Evolutionary conservation across 2,329 filamentous ascomycete species (phyloP).

Genomic region (Colletotrichum paranaense): DNA sequence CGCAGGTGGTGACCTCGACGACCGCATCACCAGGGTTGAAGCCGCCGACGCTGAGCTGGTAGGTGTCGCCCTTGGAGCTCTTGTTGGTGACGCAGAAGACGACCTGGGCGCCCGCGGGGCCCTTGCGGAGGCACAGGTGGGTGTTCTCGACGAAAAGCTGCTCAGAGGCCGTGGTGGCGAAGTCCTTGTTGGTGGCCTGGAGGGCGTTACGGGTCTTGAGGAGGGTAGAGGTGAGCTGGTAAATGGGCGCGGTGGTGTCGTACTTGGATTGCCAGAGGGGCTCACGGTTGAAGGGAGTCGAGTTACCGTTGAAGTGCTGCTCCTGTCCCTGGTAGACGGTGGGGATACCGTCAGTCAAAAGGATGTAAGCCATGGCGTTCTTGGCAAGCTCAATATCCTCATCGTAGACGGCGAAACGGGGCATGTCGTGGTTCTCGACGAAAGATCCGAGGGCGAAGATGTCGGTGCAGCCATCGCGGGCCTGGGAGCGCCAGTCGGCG

Average conservation of each 20-base stretch:
- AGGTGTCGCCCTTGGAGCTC: constrained; percentile 26
- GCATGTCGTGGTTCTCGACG: constrained; percentile 68
- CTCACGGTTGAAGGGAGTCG: constrained; percentile 66
- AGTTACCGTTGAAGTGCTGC: constrained; percentile 64
- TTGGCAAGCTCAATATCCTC: constrained; percentile 66
- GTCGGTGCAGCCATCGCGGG: constrained; percentile 37
- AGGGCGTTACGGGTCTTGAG: constrained; percentile 28
- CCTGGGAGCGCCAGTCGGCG: constrained; percentile 36
- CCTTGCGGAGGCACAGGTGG: constrained; percentile 31
- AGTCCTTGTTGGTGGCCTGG: constrained; percentile 14
- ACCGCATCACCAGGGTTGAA: constrained; percentile 30
- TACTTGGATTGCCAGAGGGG: constrained; percentile 69
- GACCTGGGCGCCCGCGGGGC: constrained; percentile 30
- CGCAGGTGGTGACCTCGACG: constrained; percentile 29
- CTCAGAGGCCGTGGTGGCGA: constrained; percentile 27
- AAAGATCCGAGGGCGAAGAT: constrained; percentile 53
- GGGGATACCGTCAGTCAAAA: constrained; percentile 70
- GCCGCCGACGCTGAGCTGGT: constrained; percentile 30
- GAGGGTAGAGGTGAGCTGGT: constrained; percentile 42
- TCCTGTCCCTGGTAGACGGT: constrained; percentile 75
- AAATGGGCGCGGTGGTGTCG: constrained; percentile 57
- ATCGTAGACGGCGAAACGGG: constrained; percentile 60
- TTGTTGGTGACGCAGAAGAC: constrained; percentile 36
- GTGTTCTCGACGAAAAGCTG: constrained; percentile 34
- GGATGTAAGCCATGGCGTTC: constrained; percentile 70